Evolutionary conservation across 129 eudicot genomes (phyloP).

Genomic region (Saposhnikovia divaricata): DNA sequence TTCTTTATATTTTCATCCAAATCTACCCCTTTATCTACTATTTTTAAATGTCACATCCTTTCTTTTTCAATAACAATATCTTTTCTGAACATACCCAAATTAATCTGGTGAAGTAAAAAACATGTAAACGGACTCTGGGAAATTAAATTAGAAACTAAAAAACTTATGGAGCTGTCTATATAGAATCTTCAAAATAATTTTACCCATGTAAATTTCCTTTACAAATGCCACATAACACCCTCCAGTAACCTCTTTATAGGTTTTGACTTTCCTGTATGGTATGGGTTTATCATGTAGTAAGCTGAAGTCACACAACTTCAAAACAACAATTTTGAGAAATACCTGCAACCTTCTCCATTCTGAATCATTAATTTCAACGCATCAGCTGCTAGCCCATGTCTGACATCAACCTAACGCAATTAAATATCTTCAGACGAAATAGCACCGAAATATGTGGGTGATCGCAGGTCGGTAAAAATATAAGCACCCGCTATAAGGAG

Average conservation of each 20-base stretch:
- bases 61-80: neutral
- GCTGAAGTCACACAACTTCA: neutral
- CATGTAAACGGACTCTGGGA: neutral
- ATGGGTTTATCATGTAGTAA: neutral
- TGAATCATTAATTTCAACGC: conserved; percentile 57
- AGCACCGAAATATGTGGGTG: neutral
- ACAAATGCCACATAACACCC: neutral
- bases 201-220: neutral
- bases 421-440: neutral
- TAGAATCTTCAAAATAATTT: neutral
- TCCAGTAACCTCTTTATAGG: neutral
- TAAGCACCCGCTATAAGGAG: neutral
- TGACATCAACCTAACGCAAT: conserved; percentile 47
- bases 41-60: neutral
- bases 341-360: conserved; percentile 86
- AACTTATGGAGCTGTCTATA: neutral
- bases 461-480: neutral
- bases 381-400: conserved; percentile 73
- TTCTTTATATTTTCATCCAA: neutral
- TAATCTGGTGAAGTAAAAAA: neutral
- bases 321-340: neutral
- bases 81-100: neutral
- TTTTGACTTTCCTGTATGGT: neutral
- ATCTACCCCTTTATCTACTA: neutral
- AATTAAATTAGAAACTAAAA: neutral